phyloP scores from a whole-genome alignment of 169 alveolate genomes.

The Plasmodium cynomolgi region DNA sequence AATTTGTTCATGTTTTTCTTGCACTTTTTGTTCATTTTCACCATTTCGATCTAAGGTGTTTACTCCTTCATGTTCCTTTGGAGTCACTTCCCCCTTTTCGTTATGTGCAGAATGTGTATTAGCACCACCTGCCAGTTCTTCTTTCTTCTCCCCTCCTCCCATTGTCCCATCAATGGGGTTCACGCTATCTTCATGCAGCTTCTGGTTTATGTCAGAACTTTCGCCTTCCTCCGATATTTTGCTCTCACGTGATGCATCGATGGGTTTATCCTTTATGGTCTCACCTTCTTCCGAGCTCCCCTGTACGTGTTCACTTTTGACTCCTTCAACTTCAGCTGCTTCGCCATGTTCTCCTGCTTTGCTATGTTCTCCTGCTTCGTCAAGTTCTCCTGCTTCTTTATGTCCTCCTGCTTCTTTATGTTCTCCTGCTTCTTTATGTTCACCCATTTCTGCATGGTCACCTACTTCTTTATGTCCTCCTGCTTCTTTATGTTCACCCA shows the following conservation, averaged over 20 bases:
- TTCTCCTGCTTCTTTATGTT: too few species aligned
- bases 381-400: too few species aligned
- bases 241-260: not conserved
- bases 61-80: not conserved
- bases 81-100: not conserved
- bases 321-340: not conserved
- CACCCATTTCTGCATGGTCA: too few species aligned
- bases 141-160: not conserved
- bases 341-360: not conserved
- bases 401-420: too few species aligned
- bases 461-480: not conserved
- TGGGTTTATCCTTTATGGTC: not conserved
- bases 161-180: not conserved
- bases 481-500: not conserved
- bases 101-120: not conserved
- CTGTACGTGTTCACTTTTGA: not conserved
- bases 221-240: not conserved
- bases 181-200: not conserved
- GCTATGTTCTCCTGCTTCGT: too few species aligned
- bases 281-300: not conserved
- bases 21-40: constrained; percentile 2
- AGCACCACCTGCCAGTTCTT: not conserved
- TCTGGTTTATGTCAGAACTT: not conserved
- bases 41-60: constrained; percentile 6
- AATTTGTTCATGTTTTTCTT: not conserved